Conservation (phyloP, 208 protist genomes). For the Trypanosoma lewisi region DNA sequence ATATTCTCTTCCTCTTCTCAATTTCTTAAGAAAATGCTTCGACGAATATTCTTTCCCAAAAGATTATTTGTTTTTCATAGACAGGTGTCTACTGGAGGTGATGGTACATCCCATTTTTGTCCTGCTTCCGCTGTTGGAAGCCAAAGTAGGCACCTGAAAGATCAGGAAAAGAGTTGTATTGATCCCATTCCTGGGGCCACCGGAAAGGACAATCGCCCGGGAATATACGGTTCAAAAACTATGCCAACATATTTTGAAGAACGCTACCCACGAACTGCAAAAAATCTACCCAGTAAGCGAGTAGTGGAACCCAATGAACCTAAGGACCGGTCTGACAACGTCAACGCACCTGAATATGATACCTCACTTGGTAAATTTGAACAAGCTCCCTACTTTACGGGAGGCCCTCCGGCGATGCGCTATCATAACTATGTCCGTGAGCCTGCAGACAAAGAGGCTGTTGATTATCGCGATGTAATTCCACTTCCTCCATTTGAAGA, state of each 20-base stretch:
- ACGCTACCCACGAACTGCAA: slow-evolving; percentile 41
- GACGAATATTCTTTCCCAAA: slow-evolving; percentile 14
- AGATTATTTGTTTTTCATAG: neutral
- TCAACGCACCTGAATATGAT: slow-evolving; percentile 73
- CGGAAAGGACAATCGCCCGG: slow-evolving; percentile 61
- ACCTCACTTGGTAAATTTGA: slow-evolving; percentile 85
- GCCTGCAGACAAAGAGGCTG: slow-evolving; percentile 45
- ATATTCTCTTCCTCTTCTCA: slow-evolving; percentile 3
- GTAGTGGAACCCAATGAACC: slow-evolving; percentile 35
- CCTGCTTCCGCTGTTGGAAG: slow-evolving; percentile 1
- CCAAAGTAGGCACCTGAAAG: neutral
- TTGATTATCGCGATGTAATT: slow-evolving; percentile 62
- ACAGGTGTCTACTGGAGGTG: slow-evolving; percentile 7
- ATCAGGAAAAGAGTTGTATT: slow-evolving; percentile 27
- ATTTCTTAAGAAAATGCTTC: slow-evolving; percentile 17
- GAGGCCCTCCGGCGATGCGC: slow-evolving; percentile 71
- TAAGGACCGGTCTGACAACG: slow-evolving; percentile 64
- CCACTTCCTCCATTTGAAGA: slow-evolving; percentile 58
- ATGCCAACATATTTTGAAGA: slow-evolving; percentile 67
- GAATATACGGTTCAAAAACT: slow-evolving; percentile 48
- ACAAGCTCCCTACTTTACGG: slow-evolving; percentile 74
- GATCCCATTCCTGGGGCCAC: slow-evolving; percentile 41
- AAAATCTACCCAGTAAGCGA: slow-evolving; percentile 37
- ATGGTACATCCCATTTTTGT: slow-evolving; percentile 15
- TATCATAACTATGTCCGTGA: slow-evolving; percentile 80